Percentiles rank a stretch among this genome's conserved stretches.
Conservation (phyloP, 2,329 filamentous ascomycete genomes). For the Hypoxylon sp. region DNA sequence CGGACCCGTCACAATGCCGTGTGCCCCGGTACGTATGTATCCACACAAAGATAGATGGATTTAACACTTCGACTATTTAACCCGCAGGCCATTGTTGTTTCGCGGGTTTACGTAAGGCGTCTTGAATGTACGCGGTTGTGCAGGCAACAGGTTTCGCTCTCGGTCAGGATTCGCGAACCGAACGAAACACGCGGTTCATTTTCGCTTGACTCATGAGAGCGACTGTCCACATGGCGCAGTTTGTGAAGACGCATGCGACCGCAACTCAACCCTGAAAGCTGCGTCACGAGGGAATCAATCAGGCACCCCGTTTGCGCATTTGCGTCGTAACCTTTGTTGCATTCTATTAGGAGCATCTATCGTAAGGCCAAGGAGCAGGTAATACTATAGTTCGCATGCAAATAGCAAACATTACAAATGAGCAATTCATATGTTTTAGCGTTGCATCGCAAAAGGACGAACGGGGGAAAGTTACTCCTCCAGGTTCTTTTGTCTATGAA, state of each 20-base stretch:
- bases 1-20: conserved; percentile 33
- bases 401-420: conserved; percentile 25
- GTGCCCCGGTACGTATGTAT: conserved; percentile 18
- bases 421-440: conserved; percentile 11
- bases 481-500: conserved; percentile 27
- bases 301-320: conserved; percentile 37
- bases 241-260: conserved; percentile 36
- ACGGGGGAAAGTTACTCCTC: conserved; percentile 3
- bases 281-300: conserved; percentile 41
- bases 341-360: conserved; percentile 16
- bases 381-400: conserved; percentile 7
- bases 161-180: conserved; percentile 38
- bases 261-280: conserved; percentile 27
- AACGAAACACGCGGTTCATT: conserved; percentile 37
- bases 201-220: conserved; percentile 27
- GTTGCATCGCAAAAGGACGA: conserved; percentile 15
- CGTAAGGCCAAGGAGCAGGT: conserved; percentile 7
- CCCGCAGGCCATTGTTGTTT: background rate
- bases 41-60: conserved; percentile 8
- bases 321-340: conserved; percentile 38
- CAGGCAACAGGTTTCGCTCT: conserved; percentile 10
- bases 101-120: conserved; percentile 15
- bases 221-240: conserved; percentile 40
- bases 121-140: conserved; percentile 8
- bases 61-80: conserved; percentile 7